Base-by-base conservation (phyloP, 306 rosid species). In the Hippophae tibetana region DNA sequence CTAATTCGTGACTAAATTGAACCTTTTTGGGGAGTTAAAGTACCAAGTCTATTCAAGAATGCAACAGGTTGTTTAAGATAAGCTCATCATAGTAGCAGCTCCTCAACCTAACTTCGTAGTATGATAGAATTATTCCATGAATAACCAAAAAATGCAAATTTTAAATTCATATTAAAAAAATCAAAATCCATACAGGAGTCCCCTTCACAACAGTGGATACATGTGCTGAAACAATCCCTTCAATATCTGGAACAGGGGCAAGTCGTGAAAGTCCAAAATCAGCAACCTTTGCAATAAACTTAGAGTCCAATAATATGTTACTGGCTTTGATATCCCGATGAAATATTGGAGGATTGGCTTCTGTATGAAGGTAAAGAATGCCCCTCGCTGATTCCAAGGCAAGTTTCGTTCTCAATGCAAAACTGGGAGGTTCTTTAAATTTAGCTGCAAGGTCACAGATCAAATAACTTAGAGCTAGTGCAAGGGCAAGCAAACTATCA, bases 251-350 rank as follows among this genome's bases (percentile, higher is more conserved):
- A 72, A 83, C 80, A 6, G 97, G 99, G n/a, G 99, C 99, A 61
- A 89, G 97, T 47, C 95, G 84, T 1, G 99, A 93, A 62, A 93
- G 97, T 78, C 99, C 99, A 62, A 93, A 93, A 82, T 93, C 99
- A 64, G 97, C 89, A 72, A 93, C 97, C 74, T 93, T 93, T 9
- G 95, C 90, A 0, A 54, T 50, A 7, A 78, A 68, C 65, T 76
- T 93, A 3, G 87, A 61, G 69, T 89, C 99, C 84, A 93, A 76
- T 64, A 93, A 61, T 67, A 93, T 93, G 67, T 93, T 93, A 82
- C 81, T 93, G 60, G 97, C 86, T 94, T 93, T 93, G 56, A 93
- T 80, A 67, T 93, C 99, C 58, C 99, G 78, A 70, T 93, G 99
- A 66, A 89, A 93, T 79, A 93, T 80, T 2, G 99, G 99, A 77